Conservation (phyloP, 805 yeast species). For the Starmerella vitae region DNA sequence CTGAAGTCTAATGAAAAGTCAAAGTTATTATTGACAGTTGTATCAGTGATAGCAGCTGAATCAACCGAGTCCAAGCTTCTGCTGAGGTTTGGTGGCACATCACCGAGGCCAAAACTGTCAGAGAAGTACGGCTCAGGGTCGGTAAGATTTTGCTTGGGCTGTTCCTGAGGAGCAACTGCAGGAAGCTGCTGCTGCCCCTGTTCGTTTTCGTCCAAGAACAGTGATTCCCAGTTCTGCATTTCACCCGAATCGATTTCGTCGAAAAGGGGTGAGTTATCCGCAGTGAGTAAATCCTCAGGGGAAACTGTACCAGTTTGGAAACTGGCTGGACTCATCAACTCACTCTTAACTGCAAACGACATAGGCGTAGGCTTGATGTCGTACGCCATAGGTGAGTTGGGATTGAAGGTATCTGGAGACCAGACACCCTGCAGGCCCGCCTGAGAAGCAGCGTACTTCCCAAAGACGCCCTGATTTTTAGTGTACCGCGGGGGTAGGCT, state of each 20-base stretch:
- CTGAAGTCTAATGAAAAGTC: slow-evolving; percentile 4
- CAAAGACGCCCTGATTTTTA: slow-evolving; percentile 25
- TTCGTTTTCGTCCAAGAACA: slow-evolving; percentile 12
- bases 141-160: background rate
- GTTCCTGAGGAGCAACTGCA: background rate
- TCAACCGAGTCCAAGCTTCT: too few relatives aligned
- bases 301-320: slow-evolving; percentile 12
- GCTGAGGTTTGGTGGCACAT: too few relatives aligned
- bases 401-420: slow-evolving; percentile 16
- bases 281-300: slow-evolving; percentile 19
- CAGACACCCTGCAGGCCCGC: slow-evolving; percentile 21
- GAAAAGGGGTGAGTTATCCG: slow-evolving; percentile 25
- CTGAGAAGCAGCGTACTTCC: slow-evolving; percentile 26
- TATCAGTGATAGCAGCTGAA: too few relatives aligned
- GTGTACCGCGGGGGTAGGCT: slow-evolving; percentile 16
- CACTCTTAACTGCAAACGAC: slow-evolving; percentile 5
- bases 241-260: slow-evolving; percentile 18
- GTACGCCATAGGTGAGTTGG: slow-evolving; percentile 18
- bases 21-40: background rate
- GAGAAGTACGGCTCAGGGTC: background rate
- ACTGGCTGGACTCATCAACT: slow-evolving; percentile 15
- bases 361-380: background rate
- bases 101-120: background rate
- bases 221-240: slow-evolving; percentile 19
- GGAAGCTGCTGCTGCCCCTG: background rate